These are phyloP conservation scores for Pichia sp. DNA, from an alignment of 1,139 yeast genomes.

Conservation along the genomic window DNA sequence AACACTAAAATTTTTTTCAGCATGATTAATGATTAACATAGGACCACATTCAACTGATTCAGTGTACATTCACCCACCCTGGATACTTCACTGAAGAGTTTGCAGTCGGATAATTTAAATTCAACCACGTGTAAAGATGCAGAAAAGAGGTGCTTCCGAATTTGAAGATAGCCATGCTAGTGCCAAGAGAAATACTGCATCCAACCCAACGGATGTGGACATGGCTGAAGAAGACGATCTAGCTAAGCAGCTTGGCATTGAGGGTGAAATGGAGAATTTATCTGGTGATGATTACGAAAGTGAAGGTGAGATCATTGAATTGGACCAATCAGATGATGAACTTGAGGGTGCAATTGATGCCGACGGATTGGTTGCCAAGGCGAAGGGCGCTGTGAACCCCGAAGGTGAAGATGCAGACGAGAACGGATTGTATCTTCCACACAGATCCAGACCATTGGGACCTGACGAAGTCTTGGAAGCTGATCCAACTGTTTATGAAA, in stretches of 20 bases:
- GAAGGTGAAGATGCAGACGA: constrained; percentile 19
- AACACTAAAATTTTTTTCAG: too few species aligned
- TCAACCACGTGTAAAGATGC: constrained; percentile 42
- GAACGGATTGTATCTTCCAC: constrained; percentile 67
- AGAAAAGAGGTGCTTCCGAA: constrained; percentile 43
- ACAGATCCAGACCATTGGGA: constrained; percentile 80
- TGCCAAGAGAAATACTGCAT: constrained; percentile 24
- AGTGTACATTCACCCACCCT: too few species aligned
- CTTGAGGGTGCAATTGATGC: constrained; percentile 25
- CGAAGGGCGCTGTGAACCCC: constrained; percentile 7
- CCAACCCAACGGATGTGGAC: constrained; percentile 23
- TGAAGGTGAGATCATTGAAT: constrained; percentile 81
- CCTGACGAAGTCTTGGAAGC: constrained; percentile 97
- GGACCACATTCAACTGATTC: too few species aligned
- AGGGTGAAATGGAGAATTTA: constrained; percentile 87
- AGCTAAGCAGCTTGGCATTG: constrained; percentile 40
- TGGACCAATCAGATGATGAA: constrained; percentile 48
- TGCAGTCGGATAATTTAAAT: too few species aligned
- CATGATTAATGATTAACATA: too few species aligned
- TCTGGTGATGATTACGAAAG: constrained; percentile 94
- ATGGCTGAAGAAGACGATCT: constrained; percentile 34
- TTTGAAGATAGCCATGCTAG: constrained; percentile 25
- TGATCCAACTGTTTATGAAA: constrained; percentile 91
- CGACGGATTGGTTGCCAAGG: constrained; percentile 13
- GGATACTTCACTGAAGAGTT: too few species aligned